A percentile compares a stretch with the other conserved stretches of the same genome.
phyloP scores from a whole-genome alignment of 805 yeast species.

The Sugiyamaella chiloensis region DNA sequence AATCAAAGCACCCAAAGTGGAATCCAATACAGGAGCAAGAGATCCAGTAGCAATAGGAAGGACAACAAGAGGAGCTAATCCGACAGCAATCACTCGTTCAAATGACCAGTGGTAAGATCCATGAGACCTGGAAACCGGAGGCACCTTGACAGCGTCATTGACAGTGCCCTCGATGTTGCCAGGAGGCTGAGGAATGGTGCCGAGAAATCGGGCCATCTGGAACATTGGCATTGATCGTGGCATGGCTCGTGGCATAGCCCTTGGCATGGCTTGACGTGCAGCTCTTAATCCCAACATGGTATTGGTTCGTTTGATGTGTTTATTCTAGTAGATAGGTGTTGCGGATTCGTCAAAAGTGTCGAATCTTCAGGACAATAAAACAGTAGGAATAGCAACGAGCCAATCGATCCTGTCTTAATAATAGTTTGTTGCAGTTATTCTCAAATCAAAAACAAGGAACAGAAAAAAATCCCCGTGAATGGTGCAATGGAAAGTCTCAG shows the following conservation, averaged over 20 bases:
- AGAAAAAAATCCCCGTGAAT: neutral
- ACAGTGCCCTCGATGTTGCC: constrained; percentile 91
- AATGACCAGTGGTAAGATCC: constrained; percentile 95
- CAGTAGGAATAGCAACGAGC: too few relatives aligned
- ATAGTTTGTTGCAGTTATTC: too few relatives aligned
- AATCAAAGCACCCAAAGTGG: constrained; percentile 60
- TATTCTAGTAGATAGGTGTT: too few relatives aligned
- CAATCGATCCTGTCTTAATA: too few relatives aligned
- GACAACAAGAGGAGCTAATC: constrained; percentile 72
- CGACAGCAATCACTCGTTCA: constrained; percentile 68
- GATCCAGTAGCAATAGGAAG: constrained; percentile 77
- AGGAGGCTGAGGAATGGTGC: constrained; percentile 69
- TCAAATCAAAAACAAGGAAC: too few relatives aligned
- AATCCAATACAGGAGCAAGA: constrained; percentile 66
- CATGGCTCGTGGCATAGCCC: too few relatives aligned
- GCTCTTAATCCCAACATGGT: constrained; percentile 3
- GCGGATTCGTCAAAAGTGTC: too few relatives aligned
- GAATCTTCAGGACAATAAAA: too few relatives aligned
- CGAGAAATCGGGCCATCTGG: too few relatives aligned
- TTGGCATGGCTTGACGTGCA: neutral
- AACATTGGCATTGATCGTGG: too few relatives aligned
- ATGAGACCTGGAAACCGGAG: constrained; percentile 58
- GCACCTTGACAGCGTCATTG: constrained; percentile 78
- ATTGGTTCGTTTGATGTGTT: neutral
- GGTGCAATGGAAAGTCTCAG: neutral